These are phyloP conservation scores for Linnemannia hyalina DNA, from an alignment of 192 early-diverging fungal genomes.

Conservation along the genomic window DNA sequence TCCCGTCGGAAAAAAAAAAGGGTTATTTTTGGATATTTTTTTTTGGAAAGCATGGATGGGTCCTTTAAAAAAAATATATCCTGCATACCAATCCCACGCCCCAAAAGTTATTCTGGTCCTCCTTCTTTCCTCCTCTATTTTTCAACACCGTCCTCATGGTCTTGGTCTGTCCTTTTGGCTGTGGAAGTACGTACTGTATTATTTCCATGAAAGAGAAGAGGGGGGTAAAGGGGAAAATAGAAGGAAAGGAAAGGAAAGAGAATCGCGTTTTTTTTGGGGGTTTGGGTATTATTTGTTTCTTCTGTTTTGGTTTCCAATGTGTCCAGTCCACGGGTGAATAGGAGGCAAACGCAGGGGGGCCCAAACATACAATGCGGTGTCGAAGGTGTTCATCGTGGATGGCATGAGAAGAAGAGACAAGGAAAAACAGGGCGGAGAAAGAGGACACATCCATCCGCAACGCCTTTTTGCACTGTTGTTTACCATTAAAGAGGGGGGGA, in stretches of 20 bases:
- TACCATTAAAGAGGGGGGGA: not conserved
- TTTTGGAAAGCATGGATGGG: not conserved
- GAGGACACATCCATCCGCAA: not conserved
- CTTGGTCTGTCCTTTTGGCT: not conserved
- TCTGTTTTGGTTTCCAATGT: not conserved
- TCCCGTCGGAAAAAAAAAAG: constrained; percentile 7
- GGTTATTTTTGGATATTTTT: not conserved
- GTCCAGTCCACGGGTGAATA: not conserved
- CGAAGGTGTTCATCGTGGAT: not conserved
- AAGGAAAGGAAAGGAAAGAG: not conserved
- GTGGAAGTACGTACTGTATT: too few species aligned
- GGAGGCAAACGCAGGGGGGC: not conserved
- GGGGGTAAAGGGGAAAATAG: not conserved
- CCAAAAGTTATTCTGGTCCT: not conserved
- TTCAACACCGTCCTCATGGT: not conserved
- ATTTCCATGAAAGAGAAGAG: not conserved
- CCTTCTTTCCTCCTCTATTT: not conserved
- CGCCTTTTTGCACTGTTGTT: not conserved
- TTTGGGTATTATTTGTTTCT: not conserved
- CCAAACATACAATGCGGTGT: not conserved
- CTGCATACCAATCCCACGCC: not conserved
- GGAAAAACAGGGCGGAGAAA: not conserved
- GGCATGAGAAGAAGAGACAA: not conserved
- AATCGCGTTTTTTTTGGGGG: not conserved
- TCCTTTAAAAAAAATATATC: not conserved